These are phyloP conservation scores for Pseudocercospora vitis DNA, from an alignment of 2,329 filamentous ascomycete species.

Conservation along the genomic window DNA sequence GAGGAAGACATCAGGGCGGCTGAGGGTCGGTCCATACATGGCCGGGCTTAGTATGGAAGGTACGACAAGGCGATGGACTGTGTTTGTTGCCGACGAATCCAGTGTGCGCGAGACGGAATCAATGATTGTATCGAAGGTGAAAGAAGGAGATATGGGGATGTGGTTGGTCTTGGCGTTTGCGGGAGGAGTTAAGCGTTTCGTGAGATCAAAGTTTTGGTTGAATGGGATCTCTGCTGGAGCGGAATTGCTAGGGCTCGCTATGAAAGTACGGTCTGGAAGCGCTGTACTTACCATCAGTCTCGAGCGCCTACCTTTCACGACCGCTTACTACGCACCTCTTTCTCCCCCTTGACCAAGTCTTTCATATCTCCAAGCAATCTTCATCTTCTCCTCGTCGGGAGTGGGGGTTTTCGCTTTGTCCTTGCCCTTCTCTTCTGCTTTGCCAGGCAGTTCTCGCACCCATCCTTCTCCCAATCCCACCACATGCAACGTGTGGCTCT, in stretches of 20 bases:
- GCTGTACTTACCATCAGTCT: conserved; percentile 34
- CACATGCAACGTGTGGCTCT: conserved; percentile 85
- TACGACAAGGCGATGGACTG: conserved; percentile 78
- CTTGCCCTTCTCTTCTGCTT: conserved; percentile 49
- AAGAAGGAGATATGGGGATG: conserved; percentile 64
- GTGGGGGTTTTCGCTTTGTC: conserved; percentile 42
- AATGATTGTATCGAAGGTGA: conserved; percentile 65
- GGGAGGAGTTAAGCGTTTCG: conserved; percentile 49
- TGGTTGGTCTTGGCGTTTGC: conserved; percentile 45
- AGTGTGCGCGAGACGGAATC: conserved; percentile 58
- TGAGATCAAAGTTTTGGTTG: conserved; percentile 55
- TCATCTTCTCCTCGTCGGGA: conserved; percentile 75
- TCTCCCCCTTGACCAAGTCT: conserved; percentile 70
- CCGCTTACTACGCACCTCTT: conserved; percentile 56
- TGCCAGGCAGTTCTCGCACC: conserved; percentile 78
- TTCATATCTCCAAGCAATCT: conserved; percentile 98
- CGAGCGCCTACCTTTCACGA: conserved; percentile 27
- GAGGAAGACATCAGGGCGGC: conserved; percentile 70
- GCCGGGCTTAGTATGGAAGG: conserved; percentile 85
- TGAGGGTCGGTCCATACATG: conserved; percentile 69
- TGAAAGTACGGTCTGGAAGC: conserved; percentile 30
- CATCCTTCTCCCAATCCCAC: conserved; percentile 77
- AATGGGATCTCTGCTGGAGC: conserved; percentile 40
- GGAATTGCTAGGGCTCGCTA: conserved; percentile 11
- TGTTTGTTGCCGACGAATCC: conserved; percentile 57